Percentiles rank a stretch among this genome's conserved stretches.
These are phyloP conservation scores for Pleurotus giganteus DNA, from an alignment of 768 basidiomycete genomes.

Conservation along the genomic window DNA sequence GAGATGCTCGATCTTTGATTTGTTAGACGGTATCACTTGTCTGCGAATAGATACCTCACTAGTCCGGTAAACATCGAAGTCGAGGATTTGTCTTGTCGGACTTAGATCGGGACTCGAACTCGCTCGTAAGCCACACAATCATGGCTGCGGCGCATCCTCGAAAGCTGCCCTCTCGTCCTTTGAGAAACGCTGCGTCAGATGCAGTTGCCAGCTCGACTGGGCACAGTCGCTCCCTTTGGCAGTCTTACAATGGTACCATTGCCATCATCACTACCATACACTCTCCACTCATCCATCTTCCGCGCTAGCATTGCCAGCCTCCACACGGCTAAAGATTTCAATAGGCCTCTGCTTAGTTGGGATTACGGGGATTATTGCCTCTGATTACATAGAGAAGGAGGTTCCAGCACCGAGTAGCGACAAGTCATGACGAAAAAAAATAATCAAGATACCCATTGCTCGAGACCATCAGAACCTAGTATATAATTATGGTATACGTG, in stretches of 20 bases:
- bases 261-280: constrained; percentile 11
- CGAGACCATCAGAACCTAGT: no score
- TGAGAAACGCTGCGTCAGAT: neutral
- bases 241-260: constrained; percentile 45
- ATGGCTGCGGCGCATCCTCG: neutral
- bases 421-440: neutral
- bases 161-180: constrained; percentile 7
- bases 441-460: neutral
- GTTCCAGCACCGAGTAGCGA: constrained; percentile 20
- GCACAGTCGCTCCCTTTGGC: constrained; percentile 33
- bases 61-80: constrained; percentile 74
- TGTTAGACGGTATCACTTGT: constrained; percentile 9
- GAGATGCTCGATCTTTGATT: constrained; percentile 80
- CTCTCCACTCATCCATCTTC: neutral
- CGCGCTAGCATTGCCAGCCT: constrained; percentile 47
- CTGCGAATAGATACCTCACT: constrained; percentile 39
- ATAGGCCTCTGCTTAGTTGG: constrained; percentile 47
- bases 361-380: constrained; percentile 42
- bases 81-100: neutral
- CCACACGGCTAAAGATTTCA: constrained; percentile 50
- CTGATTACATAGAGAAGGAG: constrained; percentile 50
- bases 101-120: neutral
- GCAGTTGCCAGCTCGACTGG: neutral
- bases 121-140: neutral
- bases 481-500: neutral